Base-by-base conservation (phyloP, 352 stramenopile species). In the Aphanomyces euteiches region DNA sequence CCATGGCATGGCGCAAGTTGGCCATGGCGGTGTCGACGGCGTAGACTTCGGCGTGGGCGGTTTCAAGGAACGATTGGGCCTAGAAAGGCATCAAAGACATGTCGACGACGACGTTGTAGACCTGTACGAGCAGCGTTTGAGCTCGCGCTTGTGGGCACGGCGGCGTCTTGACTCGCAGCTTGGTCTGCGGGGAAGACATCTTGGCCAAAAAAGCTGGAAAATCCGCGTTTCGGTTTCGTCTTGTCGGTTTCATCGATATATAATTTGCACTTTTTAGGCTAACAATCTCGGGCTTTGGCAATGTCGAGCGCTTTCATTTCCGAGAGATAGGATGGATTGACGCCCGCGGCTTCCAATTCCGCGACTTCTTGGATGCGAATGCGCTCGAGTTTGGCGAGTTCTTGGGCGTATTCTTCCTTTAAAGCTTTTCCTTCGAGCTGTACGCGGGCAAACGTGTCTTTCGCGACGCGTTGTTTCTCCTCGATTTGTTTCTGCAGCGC, bases 291-390 rank as follows among this genome's bases (percentile, higher is more conserved):
- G 5, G 64, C 54, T 47, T 90, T 95, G 40, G 85, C 80, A 65
- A 98, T 96, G 79, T 98, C 91, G 50, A 97, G 75, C 7, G 80
- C 87, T 58, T 91, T 92, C 83, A 98, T 97, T 79, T 98, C 93
- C 7, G 83, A 85, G 40, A 97, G 80, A 73, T 98, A 98, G 19
- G 90, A 76, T 37, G 92, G 87, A 67, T 97, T 95, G 69, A 97
- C 89, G 37, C 92, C 92, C 53, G 90, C 85, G 61, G 84, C 69
- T 54, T 90, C 85, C 39, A 98, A 83, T 56, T 96, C 87, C 0
- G 83, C 67, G 6, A 98, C 87, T 74, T 97, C 90, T 74, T 96
- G 86, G 57, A 96, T 78, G 17, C 92, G 83, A 71, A 98, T 92
- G 19, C 74, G 79, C 69, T 97, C 89, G 53, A 98, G 73, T 72